Evolutionary conservation across 495 filamentous ascomycete genomes (phyloP).

Genomic region (Chaetomium fimeti): DNA sequence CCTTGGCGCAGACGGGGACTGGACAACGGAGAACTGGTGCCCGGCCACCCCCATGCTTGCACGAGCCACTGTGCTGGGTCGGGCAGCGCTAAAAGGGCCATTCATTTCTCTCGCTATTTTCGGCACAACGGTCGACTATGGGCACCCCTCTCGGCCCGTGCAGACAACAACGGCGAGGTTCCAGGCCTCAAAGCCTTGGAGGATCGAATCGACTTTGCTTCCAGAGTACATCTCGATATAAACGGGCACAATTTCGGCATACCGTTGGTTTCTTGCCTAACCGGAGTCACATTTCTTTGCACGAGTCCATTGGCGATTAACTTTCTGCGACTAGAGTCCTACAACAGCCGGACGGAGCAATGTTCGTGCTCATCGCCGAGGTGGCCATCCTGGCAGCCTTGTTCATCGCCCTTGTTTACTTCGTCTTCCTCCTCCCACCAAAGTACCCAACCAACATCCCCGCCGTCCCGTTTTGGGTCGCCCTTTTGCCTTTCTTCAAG

Average conservation of each 20-base stretch:
- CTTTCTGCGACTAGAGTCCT: not conserved
- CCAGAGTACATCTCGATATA: too few relatives aligned
- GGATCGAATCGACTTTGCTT: too few relatives aligned
- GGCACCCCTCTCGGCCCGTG: too few relatives aligned
- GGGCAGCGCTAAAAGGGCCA: not conserved
- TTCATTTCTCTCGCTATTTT: not conserved
- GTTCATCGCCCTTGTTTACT: constrained; percentile 7
- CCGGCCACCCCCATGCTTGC: not conserved
- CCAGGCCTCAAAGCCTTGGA: too few relatives aligned
- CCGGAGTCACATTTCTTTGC: too few relatives aligned
- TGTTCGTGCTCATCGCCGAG: constrained; percentile 15
- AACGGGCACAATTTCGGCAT: too few relatives aligned
- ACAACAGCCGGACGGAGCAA: not conserved
- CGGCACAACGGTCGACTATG: not conserved
- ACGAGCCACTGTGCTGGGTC: not conserved
- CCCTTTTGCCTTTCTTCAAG: constrained; percentile 34
- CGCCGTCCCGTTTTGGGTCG: constrained; percentile 32
- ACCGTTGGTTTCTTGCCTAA: too few relatives aligned
- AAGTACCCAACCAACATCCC: constrained; percentile 31
- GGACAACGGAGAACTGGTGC: not conserved
- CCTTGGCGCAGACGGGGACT: not conserved
- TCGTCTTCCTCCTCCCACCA: constrained; percentile 19
- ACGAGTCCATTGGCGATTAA: too few relatives aligned
- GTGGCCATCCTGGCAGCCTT: constrained; percentile 13
- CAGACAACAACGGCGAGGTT: too few relatives aligned